Percentiles rank a stretch among this genome's conserved stretches.
phyloP scores from a whole-genome alignment of 345 rosid genomes.

The Lepidium africanum region DNA sequence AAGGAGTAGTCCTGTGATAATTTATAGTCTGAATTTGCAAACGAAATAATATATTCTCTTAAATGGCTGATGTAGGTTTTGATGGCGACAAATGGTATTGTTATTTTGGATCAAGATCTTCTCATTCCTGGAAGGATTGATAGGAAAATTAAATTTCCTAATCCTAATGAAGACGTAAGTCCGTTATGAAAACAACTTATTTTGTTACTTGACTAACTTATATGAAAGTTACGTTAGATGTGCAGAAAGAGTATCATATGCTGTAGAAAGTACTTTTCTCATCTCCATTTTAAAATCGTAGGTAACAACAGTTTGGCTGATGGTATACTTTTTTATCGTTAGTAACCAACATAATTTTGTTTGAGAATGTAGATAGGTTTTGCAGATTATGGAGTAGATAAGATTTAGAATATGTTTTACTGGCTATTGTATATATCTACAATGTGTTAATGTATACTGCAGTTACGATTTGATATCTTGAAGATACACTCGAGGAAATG shows the following conservation, averaged over 20 bases:
- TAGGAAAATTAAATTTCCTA: slow-evolving; percentile 96
- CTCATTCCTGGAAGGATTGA: slow-evolving; percentile 98
- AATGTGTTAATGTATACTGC: slow-evolving; percentile 21
- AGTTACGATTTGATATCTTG: slow-evolving; percentile 90
- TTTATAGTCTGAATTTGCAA: background rate
- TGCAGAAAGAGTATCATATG: background rate
- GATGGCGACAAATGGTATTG: slow-evolving; percentile 99
- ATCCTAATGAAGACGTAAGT: slow-evolving; percentile 87
- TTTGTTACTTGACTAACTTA: too few species aligned
- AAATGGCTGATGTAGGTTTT: slow-evolving; percentile 51
- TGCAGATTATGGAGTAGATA: background rate
- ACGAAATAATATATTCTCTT: background rate
- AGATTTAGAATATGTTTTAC: background rate
- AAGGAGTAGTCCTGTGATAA: background rate
- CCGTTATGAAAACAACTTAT: too few species aligned
- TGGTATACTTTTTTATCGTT: background rate
- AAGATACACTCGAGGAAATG: slow-evolving; percentile 98
- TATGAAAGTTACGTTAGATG: background rate
- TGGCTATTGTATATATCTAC: background rate
- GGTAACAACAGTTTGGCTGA: background rate
- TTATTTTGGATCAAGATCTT: slow-evolving; percentile 95
- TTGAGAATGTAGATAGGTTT: background rate
- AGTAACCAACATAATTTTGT: background rate
- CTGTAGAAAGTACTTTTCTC: background rate
- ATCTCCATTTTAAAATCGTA: background rate